A percentile compares a stretch with the other conserved stretches of the same genome.
These are phyloP conservation scores for Medicago truncatula DNA, from an alignment of 306 rosid genomes.

Conservation along the genomic window MtrunA17r5.0-ANR NC_053048.1:47654001-47654500, in stretches of 20 bases:
- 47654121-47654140: neutral
- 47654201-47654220: slow-evolving; percentile 37
- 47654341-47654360: neutral
- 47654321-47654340: slow-evolving; percentile 30
- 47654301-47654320: slow-evolving; percentile 36
- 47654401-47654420: slow-evolving; percentile 8
- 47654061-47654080: too few species aligned
- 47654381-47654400: slow-evolving; percentile 47
- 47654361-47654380: slow-evolving; percentile 44
- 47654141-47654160: neutral
- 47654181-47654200: slow-evolving; percentile 31
- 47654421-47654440: slow-evolving; percentile 72
- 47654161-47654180: slow-evolving; percentile 33
- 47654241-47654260: slow-evolving; percentile 35
- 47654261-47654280: slow-evolving; percentile 40
- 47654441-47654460: slow-evolving; percentile 96
- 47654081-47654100: too few species aligned
- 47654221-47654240: slow-evolving; percentile 40
- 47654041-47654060: too few species aligned
- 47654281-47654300: slow-evolving; percentile 15
- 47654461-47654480: slow-evolving; percentile 96
- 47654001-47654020: too few species aligned
- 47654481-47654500: slow-evolving; percentile 89
- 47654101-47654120: neutral
- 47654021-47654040: too few species aligned